Evolutionary conservation across 2,329 filamentous ascomycete species (phyloP).

Genomic region (Nemania sp.): DNA sequence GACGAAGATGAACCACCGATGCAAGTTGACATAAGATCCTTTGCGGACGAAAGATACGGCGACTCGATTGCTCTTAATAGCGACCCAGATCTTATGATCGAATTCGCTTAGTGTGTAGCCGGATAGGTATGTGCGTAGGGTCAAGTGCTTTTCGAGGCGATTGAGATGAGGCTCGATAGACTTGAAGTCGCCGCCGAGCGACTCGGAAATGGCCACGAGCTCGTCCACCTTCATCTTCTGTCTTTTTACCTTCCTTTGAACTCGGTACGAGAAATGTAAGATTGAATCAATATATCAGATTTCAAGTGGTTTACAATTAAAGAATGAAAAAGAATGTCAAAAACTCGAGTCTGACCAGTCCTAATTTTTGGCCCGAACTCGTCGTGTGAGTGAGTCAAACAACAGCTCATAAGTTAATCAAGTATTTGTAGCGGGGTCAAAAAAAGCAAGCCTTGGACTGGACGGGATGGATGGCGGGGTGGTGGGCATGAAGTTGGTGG

Average conservation of each 20-base stretch:
- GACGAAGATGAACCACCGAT: conserved; percentile 88
- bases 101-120: conserved; percentile 82
- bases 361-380: conserved; percentile 6
- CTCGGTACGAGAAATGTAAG: not conserved
- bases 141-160: conserved; percentile 87
- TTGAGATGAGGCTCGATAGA: conserved; percentile 78
- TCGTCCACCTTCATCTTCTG: conserved; percentile 69
- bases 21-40: conserved; percentile 79
- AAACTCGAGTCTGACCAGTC: not conserved
- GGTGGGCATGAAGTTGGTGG: conserved; percentile 8
- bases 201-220: conserved; percentile 63
- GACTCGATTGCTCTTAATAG: conserved; percentile 86
- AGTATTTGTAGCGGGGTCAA: conserved; percentile 42
- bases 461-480: conserved; percentile 35
- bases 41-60: conserved; percentile 84
- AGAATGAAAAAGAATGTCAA: not conserved
- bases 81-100: conserved; percentile 86
- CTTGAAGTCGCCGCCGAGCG: conserved; percentile 79
- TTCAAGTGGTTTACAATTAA: not conserved
- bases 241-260: not conserved
- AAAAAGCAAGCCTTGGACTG: conserved; percentile 31
- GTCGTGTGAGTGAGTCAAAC: conserved; percentile 36
- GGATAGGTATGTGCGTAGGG: conserved; percentile 85
- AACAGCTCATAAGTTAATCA: conserved; percentile 22
- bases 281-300: not conserved